phyloP scores from a whole-genome alignment of 768 basidiomycete species.

The Crucibulum laeve region DNA sequence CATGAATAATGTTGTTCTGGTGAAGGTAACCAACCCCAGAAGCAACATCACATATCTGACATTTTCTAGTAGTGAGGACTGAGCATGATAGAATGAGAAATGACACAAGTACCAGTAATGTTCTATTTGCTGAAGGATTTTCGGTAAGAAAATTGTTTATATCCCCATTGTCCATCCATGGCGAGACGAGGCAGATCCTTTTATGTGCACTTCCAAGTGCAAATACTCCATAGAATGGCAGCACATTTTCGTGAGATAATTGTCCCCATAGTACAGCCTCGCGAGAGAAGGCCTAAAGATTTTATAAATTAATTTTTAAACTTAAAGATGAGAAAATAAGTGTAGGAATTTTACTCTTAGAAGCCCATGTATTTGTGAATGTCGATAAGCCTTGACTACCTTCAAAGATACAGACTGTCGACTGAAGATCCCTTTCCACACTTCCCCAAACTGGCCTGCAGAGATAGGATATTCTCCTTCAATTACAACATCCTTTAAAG shows the following conservation, averaged over 20 bases:
- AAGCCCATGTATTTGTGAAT: neutral
- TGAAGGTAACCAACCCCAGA: slow-evolving; percentile 24
- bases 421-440: slow-evolving; percentile 1
- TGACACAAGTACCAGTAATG: slow-evolving; percentile 23
- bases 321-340: neutral
- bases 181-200: slow-evolving; percentile 28
- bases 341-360: slow-evolving; percentile 3
- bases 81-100: neutral
- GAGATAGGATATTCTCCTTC: slow-evolving; percentile 1
- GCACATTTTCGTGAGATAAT: slow-evolving; percentile 9
- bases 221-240: slow-evolving; percentile 24
- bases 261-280: slow-evolving; percentile 22
- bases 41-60: slow-evolving; percentile 17
- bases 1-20: slow-evolving; percentile 19
- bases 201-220: slow-evolving; percentile 5
- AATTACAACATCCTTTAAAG: slow-evolving; percentile 1
- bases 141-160: slow-evolving; percentile 21
- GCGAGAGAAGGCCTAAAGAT: slow-evolving; percentile 9
- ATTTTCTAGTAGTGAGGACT: neutral
- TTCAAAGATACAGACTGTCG: slow-evolving; percentile 1
- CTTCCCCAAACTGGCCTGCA: slow-evolving; percentile 5
- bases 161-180: slow-evolving; percentile 11
- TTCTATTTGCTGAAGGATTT: slow-evolving; percentile 17
- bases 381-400: slow-evolving; percentile 2
- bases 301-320: neutral